Base-by-base conservation (phyloP, 2,329 filamentous ascomycete species). In the Aspergillus sp. region DNA sequence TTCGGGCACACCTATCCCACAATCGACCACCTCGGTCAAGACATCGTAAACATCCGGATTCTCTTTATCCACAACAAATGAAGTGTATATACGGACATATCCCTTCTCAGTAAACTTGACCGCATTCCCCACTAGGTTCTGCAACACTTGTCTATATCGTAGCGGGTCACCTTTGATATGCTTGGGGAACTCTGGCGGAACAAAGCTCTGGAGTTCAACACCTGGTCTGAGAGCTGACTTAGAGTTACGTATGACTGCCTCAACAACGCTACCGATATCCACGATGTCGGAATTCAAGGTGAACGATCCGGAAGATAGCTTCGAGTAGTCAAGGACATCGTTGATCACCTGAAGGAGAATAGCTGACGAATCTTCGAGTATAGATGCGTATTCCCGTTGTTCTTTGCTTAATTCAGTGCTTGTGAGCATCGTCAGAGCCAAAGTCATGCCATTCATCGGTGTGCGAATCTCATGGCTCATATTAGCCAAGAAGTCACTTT, bases 281-380 rank as follows among this genome's bases (percentile, higher is more conserved):
- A 83, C 64, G 29, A 75, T 63, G 51, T 79, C 77, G 10, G 75
- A 60, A 38, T 69, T 75, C 42, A 83, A 69, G 2, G 77, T 76
- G 47, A 83, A 80, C 31, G 70, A 74, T n/a, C 78, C 78, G 0
- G 78, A 78, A 0, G 76, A 74, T 5, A 83, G 67, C 51, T 83
- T 83, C 7, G 80, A 82, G 54, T 81, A 83, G 61, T 85, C 81
- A n/a, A 84, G 69, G 37, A 85, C 81, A 47, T 83, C 78, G 53
- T 84, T 82, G 58, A 84, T 82, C 39, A 83, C 74, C 49, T 78
- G 76, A 12, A 83, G 62, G 19, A 83, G 66, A 2, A 82, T 68
- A 13, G 75, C 71, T 2, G 77, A 79, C 0, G 79, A 82, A 44
- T 82, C 78, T 50, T 79, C 72, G 43, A 83, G 78, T 37, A 82